Percentiles rank a stretch among this genome's conserved stretches.
Evolutionary conservation across 2,329 filamentous ascomycete species (phyloP).

Genomic region (Alternaria sp.): DNA sequence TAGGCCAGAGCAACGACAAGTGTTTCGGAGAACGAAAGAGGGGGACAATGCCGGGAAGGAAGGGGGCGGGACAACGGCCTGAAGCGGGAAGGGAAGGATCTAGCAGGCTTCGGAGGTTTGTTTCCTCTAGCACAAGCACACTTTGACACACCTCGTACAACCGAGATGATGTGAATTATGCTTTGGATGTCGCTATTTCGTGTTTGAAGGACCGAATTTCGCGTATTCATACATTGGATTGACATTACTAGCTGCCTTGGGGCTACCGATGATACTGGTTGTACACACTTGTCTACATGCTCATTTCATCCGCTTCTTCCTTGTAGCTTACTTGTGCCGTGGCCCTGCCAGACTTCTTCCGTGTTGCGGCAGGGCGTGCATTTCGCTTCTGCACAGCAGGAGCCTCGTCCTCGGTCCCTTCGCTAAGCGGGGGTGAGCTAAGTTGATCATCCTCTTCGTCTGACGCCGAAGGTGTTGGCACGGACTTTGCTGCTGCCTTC

Average conservation of each 20-base stretch:
- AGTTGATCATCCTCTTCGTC: constrained; percentile 44
- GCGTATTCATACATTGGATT: not conserved
- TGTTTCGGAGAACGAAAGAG: not conserved
- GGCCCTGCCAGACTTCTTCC: constrained; percentile 36
- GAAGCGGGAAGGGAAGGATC: constrained; percentile 26
- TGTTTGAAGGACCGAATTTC: constrained; percentile 7
- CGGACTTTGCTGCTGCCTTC: constrained; percentile 45
- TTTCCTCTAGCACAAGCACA: constrained; percentile 2
- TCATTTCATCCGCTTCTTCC: constrained; percentile 41
- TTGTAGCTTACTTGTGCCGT: constrained; percentile 42
- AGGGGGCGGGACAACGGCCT: constrained; percentile 16
- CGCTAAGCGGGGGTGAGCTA: constrained; percentile 48
- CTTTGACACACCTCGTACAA: not conserved
- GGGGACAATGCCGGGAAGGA: not conserved
- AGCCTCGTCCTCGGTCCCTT: constrained; percentile 39
- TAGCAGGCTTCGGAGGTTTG: constrained; percentile 18
- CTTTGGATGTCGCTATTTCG: not conserved
- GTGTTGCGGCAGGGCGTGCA: constrained; percentile 28
- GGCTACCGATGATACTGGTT: not conserved
- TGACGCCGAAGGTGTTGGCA: constrained; percentile 52
- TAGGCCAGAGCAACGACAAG: not conserved
- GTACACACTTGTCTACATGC: constrained; percentile 15
- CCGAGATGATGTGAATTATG: not conserved
- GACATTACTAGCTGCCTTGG: not conserved
- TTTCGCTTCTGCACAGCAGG: constrained; percentile 32